phyloP scores from a whole-genome alignment of 2,329 filamentous ascomycete species.

The Fusarium chaquense region DNA sequence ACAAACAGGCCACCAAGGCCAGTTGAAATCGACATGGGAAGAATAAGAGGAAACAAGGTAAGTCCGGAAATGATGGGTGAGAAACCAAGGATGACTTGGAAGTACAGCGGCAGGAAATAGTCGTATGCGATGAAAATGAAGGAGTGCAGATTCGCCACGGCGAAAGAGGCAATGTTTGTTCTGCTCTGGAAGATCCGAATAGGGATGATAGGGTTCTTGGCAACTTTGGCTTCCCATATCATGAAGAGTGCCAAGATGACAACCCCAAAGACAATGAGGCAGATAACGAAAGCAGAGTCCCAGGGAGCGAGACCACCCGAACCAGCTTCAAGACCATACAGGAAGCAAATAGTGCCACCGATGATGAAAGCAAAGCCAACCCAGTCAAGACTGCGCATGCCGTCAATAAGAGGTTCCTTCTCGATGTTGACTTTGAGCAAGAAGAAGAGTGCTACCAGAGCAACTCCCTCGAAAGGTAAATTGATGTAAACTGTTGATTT shows the following conservation, averaged over 20 bases:
- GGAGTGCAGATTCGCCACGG: conserved; percentile 77
- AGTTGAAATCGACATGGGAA: conserved; percentile 74
- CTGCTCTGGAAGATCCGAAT: conserved; percentile 74
- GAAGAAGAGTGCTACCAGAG: conserved; percentile 64
- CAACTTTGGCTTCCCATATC: conserved; percentile 77
- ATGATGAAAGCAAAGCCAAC: conserved; percentile 69
- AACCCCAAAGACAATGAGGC: conserved; percentile 79
- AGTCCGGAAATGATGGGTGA: conserved; percentile 78
- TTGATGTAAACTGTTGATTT: conserved; percentile 67
- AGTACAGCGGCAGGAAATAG: conserved; percentile 88
- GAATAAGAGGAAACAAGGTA: conserved; percentile 77
- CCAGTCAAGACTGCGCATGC: conserved; percentile 73
- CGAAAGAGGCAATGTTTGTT: conserved; percentile 74
- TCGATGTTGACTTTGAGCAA: conserved; percentile 77
- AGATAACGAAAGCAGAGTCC: conserved; percentile 79
- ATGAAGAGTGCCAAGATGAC: conserved; percentile 74
- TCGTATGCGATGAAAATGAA: conserved; percentile 80
- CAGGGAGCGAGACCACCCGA: conserved; percentile 77
- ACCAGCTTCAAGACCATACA: conserved; percentile 87
- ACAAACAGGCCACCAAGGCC: conserved; percentile 67
- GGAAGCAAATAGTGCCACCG: conserved; percentile 85
- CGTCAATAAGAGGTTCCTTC: conserved; percentile 69
- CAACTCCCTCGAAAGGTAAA: conserved; percentile 59
- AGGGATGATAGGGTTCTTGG: conserved; percentile 83
- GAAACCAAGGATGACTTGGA: conserved; percentile 78